Evolutionary conservation across 805 yeast species (phyloP).

Genomic region (Kodamaea kakaduensis): DNA sequence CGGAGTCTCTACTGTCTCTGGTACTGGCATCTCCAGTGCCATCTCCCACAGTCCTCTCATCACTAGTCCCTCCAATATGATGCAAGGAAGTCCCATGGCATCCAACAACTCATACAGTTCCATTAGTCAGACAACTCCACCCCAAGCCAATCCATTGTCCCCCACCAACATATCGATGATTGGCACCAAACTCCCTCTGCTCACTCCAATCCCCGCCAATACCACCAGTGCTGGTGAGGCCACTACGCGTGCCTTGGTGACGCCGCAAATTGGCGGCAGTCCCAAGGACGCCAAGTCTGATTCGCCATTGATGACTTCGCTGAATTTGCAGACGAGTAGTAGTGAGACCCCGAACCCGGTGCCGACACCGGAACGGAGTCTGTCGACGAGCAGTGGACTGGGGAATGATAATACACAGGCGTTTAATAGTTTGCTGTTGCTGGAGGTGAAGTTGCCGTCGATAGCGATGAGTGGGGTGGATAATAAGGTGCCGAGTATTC

Average conservation of each 20-base stretch:
- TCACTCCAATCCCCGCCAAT: slow-evolving; percentile 12
- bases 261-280: slow-evolving; percentile 4
- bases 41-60: slow-evolving; percentile 1
- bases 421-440: slow-evolving; percentile 11
- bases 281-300: slow-evolving; percentile 6
- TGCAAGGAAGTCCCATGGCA: background rate
- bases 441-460: slow-evolving; percentile 12
- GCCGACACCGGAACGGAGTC: slow-evolving; percentile 4
- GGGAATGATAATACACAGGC: slow-evolving; percentile 9
- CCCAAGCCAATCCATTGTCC: background rate
- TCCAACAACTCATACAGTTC: too few relatives aligned
- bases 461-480: slow-evolving; percentile 3
- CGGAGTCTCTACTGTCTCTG: too few relatives aligned
- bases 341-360: slow-evolving; percentile 3
- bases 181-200: slow-evolving; percentile 10
- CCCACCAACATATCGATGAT: slow-evolving; percentile 1
- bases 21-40: too few relatives aligned
- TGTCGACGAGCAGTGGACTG: slow-evolving; percentile 7
- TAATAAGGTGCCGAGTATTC: slow-evolving; percentile 14
- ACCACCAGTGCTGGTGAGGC: slow-evolving; percentile 12
- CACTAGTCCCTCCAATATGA: background rate
- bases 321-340: slow-evolving; percentile 1
- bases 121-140: background rate
- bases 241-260: slow-evolving; percentile 10
- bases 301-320: slow-evolving; percentile 2